Conservation (phyloP, 495 filamentous ascomycete genomes). For the Podospora fimiseda region DNA sequence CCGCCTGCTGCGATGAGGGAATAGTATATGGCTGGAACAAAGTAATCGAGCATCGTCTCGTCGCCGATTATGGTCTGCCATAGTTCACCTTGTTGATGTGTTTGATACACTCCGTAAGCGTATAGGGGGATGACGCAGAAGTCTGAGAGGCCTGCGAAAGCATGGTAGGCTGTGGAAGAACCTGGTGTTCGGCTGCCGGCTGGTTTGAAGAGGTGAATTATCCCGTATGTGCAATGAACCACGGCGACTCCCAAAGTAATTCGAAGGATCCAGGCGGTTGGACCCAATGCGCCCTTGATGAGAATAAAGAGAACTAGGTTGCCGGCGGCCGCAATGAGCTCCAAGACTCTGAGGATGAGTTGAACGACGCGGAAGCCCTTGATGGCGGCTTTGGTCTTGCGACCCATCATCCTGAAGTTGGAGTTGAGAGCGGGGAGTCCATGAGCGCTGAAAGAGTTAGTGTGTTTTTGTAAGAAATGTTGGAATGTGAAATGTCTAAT, state of each 20-base stretch:
- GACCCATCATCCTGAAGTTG: conserved; percentile 56
- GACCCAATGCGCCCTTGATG: conserved; percentile 54
- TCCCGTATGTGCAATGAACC: conserved; percentile 63
- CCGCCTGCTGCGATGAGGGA: conserved; percentile 52
- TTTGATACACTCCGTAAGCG: conserved; percentile 59
- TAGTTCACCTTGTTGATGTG: conserved; percentile 42
- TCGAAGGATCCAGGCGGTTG: conserved; percentile 67
- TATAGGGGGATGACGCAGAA: conserved; percentile 69
- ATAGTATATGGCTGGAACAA: conserved; percentile 60
- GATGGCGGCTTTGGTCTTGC: conserved; percentile 60
- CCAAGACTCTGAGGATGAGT: conserved; percentile 55
- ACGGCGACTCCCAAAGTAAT: conserved; percentile 61
- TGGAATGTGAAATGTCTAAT: conserved; percentile 1
- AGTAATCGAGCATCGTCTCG: conserved; percentile 39
- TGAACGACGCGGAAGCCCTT: conserved; percentile 59
- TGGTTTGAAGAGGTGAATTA: conserved; percentile 67
- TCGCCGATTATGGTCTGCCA: conserved; percentile 60
- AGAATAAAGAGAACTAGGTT: conserved; percentile 67
- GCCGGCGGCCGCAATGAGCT: conserved; percentile 62
- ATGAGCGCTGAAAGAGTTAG: conserved; percentile 30
- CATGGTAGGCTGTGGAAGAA: conserved; percentile 76
- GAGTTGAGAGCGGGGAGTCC: conserved; percentile 17
- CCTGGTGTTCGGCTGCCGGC: conserved; percentile 61
- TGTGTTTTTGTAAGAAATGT: conserved; percentile 10
- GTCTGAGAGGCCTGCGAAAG: conserved; percentile 71